Conservation (phyloP, 2,329 filamentous ascomycete species). For the Colletotrichum ledebouriae region DNA sequence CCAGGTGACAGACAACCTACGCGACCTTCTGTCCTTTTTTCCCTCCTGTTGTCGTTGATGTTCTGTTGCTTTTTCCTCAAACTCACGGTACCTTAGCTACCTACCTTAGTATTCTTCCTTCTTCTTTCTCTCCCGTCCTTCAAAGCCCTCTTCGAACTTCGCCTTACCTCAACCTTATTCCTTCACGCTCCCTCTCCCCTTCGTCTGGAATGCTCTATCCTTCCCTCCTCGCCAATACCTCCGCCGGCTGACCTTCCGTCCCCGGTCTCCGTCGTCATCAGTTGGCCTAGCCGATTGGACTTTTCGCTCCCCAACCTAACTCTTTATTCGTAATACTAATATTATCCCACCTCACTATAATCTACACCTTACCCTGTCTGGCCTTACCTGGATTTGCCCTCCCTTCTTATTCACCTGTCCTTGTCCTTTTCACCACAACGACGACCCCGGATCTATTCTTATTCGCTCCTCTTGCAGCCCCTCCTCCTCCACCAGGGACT, state of each 20-base stretch:
- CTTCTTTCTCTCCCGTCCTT: not conserved
- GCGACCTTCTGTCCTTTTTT: conserved; percentile 5
- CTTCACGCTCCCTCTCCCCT: not conserved
- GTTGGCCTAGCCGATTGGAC: conserved; percentile 23
- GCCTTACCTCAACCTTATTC: conserved; percentile 1
- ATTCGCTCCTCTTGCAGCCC: conserved; percentile 28
- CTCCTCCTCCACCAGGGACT: conserved; percentile 35
- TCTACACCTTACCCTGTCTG: conserved; percentile 38
- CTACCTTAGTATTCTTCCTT: not conserved
- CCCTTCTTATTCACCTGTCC: conserved; percentile 30
- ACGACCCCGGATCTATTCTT: conserved; percentile 34
- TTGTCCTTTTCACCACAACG: conserved; percentile 24
- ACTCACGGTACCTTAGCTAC: too few species aligned
- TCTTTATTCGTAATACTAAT: conserved; percentile 42
- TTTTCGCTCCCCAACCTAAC: conserved; percentile 36
- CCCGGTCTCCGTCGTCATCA: conserved; percentile 30
- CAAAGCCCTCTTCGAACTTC: not conserved
- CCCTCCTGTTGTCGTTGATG: not conserved
- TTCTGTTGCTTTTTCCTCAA: too few species aligned
- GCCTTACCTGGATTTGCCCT: conserved; percentile 32
- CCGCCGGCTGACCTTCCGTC: conserved; percentile 15
- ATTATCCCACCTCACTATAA: conserved; percentile 40
- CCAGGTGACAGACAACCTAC: too few species aligned
- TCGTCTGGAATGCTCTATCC: conserved; percentile 35
- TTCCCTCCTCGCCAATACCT: conserved; percentile 23